A percentile compares a stretch with the other conserved stretches of the same genome.
phyloP scores from a whole-genome alignment of 164 flowering plant species.

The Brasenia schreberi region DNA sequence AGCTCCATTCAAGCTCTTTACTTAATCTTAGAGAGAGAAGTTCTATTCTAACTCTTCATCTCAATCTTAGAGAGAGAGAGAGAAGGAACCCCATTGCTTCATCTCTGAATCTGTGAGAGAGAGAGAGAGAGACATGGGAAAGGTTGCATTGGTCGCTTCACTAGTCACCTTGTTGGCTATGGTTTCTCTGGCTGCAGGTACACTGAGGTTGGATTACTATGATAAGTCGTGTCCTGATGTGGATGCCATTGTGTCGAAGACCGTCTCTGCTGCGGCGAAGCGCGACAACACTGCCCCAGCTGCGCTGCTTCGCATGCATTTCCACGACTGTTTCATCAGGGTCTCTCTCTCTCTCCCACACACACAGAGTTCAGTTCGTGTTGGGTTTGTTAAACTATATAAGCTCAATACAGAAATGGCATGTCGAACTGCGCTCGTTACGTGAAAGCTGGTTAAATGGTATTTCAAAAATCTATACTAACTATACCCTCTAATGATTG shows the following conservation, averaged over 20 bases:
- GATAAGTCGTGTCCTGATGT: slow-evolving; percentile 53
- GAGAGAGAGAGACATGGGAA: slow-evolving; percentile 17
- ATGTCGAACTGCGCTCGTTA: too few species aligned
- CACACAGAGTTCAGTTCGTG: neutral
- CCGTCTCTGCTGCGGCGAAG: slow-evolving; percentile 33
- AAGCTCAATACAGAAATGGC: too few species aligned
- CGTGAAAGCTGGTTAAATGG: neutral
- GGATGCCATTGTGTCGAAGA: slow-evolving; percentile 31
- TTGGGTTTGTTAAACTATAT: neutral
- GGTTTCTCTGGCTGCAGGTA: slow-evolving; percentile 11
- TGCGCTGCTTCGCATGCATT: slow-evolving; percentile 73
- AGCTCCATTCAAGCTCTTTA: too few species aligned
- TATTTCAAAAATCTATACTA: too few species aligned
- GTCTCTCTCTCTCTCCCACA: slow-evolving; percentile 19
- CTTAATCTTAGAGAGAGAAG: too few species aligned
- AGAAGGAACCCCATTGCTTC: too few species aligned
- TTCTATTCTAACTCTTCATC: neutral
- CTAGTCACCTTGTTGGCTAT: slow-evolving; percentile 12
- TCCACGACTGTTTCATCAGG: slow-evolving; percentile 84
- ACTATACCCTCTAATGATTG: too few species aligned
- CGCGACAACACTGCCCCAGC: slow-evolving; percentile 70
- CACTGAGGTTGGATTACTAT: slow-evolving; percentile 52
- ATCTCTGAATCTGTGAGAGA: too few species aligned
- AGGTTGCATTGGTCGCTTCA: slow-evolving; percentile 12
- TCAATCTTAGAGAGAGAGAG: neutral